Base-by-base conservation (phyloP, 805 yeast species). In the Yarrowia keelungensis region DNA sequence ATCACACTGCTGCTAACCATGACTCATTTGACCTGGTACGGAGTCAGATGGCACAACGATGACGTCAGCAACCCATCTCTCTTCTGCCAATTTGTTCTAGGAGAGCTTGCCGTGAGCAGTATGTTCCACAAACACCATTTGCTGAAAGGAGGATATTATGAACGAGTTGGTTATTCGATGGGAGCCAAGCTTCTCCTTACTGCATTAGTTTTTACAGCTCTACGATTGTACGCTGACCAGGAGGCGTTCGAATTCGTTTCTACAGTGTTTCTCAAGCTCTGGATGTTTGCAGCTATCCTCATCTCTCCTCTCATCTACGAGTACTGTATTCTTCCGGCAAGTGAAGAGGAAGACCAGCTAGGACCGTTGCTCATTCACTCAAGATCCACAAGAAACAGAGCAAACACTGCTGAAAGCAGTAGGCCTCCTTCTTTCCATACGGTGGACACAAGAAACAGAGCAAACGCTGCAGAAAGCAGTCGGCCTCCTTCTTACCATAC, bases 401-500 rank as follows among this genome's bases (percentile, higher is more conserved):
- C 32, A 5, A 26, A 26, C 32, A 2, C 32, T 26, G 32, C 46
- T 5, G 19, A 42, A 42, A 26, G 3, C 36, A 47, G 36, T 14
- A 8, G 51, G 5, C 51, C 51, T 8, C 51, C 51, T 12, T 47
- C 51, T 12, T 22, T 22, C 36, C 36, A 26, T 22, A 47, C 51
- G 7, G 51, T 47, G 1, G 51, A 47, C 19, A 19, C 19, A 19
- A 19, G 19, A 19, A 19, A 1, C 19, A 19, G 19, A 19, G 19
- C 19, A 19, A 19, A 19, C 19, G 1, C 19, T 19, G 1, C 45
- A 2, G 16, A 42, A 42, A 22, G 2, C 36, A 46, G 36, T 26
- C 35, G 50, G 5, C 50, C 50, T 7, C 51, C 51, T 14, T 47
- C 51, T 7, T 47, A 47, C 36, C 36, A 26, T 26, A 47, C 51